Conservation (phyloP, 805 yeast species). For the Alloascoidea hylecoeti region DNA sequence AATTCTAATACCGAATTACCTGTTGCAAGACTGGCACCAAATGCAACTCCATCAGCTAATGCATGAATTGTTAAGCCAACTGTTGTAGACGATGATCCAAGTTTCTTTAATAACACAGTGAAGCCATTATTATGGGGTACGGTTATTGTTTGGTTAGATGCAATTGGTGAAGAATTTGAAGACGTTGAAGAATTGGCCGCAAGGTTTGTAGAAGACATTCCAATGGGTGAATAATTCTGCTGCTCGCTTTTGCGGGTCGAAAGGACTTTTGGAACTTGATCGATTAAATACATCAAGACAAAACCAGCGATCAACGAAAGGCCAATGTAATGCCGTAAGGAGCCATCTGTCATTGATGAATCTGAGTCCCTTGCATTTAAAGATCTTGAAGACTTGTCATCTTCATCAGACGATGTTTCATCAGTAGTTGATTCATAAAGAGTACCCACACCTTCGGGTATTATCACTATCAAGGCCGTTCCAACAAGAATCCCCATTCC, state of each 20-base stretch:
- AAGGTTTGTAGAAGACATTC: not conserved
- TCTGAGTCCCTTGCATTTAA: conserved; percentile 2
- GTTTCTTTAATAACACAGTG: not conserved
- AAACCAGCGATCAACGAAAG: conserved; percentile 38
- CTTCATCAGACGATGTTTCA: not conserved
- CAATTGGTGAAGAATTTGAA: not conserved
- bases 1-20: conserved; percentile 21
- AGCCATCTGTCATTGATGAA: conserved; percentile 8
- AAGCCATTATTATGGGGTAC: not conserved
- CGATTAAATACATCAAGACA: conserved; percentile 34
- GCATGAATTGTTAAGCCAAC: conserved; percentile 56
- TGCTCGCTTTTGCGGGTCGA: conserved; percentile 3
- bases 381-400: not conserved
- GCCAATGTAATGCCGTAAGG: conserved; percentile 22
- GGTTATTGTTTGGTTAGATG: not conserved
- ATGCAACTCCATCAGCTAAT: conserved; percentile 57
- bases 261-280: conserved; percentile 19
- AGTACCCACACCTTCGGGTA: conserved; percentile 53
- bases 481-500: conserved; percentile 51
- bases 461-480: conserved; percentile 39
- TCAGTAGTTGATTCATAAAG: conserved; percentile 14
- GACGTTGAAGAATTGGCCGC: not conserved
- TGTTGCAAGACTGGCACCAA: conserved; percentile 42
- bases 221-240: not conserved
- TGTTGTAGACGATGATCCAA: conserved; percentile 26